phyloP scores from a whole-genome alignment of 2,329 filamentous ascomycete species.

The Pseudogymnoascus sp. region DNA sequence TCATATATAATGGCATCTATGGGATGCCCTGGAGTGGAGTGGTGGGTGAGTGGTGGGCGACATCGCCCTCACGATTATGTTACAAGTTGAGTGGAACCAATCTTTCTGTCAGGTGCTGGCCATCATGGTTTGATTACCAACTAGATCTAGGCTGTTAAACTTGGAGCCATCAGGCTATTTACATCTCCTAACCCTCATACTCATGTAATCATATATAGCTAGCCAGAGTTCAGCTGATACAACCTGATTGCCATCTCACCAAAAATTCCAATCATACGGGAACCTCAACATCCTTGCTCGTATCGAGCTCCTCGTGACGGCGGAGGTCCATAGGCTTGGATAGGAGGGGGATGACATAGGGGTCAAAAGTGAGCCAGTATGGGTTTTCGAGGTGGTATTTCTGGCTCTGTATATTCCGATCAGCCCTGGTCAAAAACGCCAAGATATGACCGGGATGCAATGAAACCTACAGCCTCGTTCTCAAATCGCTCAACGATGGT shows the following conservation, averaged over 20 bases:
- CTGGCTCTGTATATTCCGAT: conserved; percentile 36
- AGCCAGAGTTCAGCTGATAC: too few relatives aligned
- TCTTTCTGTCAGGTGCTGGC: not conserved
- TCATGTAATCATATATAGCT: not conserved
- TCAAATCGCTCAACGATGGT: conserved; percentile 69
- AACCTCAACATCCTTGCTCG: conserved; percentile 40
- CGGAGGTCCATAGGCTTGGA: conserved; percentile 63
- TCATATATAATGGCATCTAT: not conserved
- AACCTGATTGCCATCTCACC: not conserved
- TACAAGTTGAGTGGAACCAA: not conserved
- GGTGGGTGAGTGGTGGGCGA: not conserved
- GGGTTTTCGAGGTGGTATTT: conserved; percentile 57
- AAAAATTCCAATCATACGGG: conserved; percentile 21
- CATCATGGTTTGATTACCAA: not conserved
- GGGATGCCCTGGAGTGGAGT: not conserved
- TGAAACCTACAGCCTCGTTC: conserved; percentile 48
- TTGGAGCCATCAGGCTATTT: not conserved
- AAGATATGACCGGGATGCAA: not conserved
- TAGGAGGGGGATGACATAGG: conserved; percentile 61
- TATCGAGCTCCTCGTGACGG: conserved; percentile 59
- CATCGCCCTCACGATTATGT: not conserved
- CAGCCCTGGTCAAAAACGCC: not conserved
- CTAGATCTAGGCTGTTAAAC: not conserved
- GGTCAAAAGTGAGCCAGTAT: conserved; percentile 70
- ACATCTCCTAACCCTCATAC: not conserved